A percentile compares a stretch with the other conserved stretches of the same genome.
Evolutionary conservation across 1,284 basidiomycete genomes (phyloP).

Genomic region (Xanthoconium separans): DNA sequence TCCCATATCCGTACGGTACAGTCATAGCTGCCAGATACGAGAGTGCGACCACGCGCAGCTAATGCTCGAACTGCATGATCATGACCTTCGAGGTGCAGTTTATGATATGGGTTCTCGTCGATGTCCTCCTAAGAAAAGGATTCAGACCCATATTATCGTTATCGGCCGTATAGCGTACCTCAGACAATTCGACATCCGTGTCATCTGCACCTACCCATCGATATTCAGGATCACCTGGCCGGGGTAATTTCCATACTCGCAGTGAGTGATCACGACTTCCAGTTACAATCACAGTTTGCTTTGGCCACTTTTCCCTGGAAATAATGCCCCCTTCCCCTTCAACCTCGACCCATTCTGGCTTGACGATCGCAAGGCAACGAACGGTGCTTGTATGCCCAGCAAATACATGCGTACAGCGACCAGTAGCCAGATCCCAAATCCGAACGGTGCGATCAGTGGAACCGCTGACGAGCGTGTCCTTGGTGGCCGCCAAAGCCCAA

Average conservation of each 20-base stretch:
- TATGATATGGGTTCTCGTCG: conserved; percentile 89
- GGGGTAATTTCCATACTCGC: conserved; percentile 87
- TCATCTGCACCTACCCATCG: conserved; percentile 70
- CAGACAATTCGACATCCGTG: conserved; percentile 63
- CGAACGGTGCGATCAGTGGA: conserved; percentile 93
- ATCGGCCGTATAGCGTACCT: conserved; percentile 45
- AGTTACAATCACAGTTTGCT: conserved; percentile 86
- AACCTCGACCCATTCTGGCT: conserved; percentile 78
- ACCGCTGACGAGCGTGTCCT: conserved; percentile 88
- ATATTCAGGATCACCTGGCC: conserved; percentile 74
- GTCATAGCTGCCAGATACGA: conserved; percentile 96
- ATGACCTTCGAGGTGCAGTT: conserved; percentile 82
- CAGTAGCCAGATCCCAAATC: conserved; percentile 85
- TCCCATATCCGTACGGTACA: conserved; percentile 94
- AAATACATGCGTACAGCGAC: conserved; percentile 86
- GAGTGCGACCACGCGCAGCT: conserved; percentile 84
- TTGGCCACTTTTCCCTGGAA: conserved; percentile 76
- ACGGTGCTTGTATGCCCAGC: conserved; percentile 94
- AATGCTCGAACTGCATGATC: conserved; percentile 89
- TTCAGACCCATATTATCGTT: conserved; percentile 5
- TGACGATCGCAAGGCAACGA: conserved; percentile 85
- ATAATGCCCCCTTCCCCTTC: conserved; percentile 59
- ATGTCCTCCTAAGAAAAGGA: conserved; percentile 54
- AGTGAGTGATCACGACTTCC: conserved; percentile 90
- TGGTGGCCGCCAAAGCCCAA: conserved; percentile 86